A percentile compares a stretch with the other conserved stretches of the same genome.
Evolutionary conservation across 2,329 filamentous ascomycete genomes (phyloP).

Genomic region (Alternaria brassicae): DNA sequence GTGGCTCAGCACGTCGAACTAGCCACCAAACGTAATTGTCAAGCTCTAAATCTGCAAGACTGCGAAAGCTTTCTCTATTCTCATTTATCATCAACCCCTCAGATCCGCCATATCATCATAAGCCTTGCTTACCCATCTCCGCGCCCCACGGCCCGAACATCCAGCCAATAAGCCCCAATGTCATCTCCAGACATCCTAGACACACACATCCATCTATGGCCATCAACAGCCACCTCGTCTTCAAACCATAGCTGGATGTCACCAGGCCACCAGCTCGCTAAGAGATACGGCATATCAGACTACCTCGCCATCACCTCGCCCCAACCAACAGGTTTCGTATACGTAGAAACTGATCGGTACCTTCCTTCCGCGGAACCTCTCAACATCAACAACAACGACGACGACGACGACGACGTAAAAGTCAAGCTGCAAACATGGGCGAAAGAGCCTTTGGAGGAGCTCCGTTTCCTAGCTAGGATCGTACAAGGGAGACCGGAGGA

Average conservation of each 20-base stretch:
- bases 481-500: slow-evolving; percentile 70
- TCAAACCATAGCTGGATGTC: slow-evolving; percentile 73
- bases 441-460: slow-evolving; percentile 72
- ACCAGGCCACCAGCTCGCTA: slow-evolving; percentile 62
- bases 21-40: not conserved
- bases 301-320: slow-evolving; percentile 54
- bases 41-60: not conserved
- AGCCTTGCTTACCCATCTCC: not conserved
- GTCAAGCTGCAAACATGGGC: slow-evolving; percentile 62
- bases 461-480: slow-evolving; percentile 72
- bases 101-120: not conserved
- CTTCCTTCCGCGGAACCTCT: slow-evolving; percentile 24
- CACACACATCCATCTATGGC: slow-evolving; percentile 90
- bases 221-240: slow-evolving; percentile 66
- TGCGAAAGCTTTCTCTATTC: not conserved
- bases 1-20: slow-evolving; percentile 2
- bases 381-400: not conserved
- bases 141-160: not conserved
- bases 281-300: slow-evolving; percentile 69
- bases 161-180: slow-evolving; percentile 24
- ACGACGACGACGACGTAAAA: slow-evolving; percentile 7
- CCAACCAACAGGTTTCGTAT: slow-evolving; percentile 69
- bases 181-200: slow-evolving; percentile 69
- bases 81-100: not conserved
- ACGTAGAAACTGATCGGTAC: slow-evolving; percentile 80